phyloP scores from a whole-genome alignment of 495 filamentous ascomycete species.

The Penicillium simplicissimum region DNA sequence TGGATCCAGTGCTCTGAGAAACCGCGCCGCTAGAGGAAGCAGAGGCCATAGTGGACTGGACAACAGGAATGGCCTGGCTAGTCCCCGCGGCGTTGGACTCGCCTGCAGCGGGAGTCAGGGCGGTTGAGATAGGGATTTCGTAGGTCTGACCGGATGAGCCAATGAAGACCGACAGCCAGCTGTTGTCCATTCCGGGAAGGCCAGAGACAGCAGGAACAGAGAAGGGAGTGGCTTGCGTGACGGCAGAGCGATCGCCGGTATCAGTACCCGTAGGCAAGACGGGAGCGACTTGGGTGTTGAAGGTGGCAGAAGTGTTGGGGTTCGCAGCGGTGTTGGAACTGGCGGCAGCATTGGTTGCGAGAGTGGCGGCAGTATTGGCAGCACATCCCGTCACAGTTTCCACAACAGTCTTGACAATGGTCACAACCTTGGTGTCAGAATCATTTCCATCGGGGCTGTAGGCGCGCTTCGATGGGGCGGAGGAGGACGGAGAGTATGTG shows the following conservation, averaged over 20 bases:
- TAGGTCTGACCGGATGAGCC: constrained; percentile 4
- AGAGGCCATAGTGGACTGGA: not conserved
- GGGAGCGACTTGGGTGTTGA: constrained; percentile 6
- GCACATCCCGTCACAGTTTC: constrained; percentile 24
- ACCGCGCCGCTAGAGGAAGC: not conserved
- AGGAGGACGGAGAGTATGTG: constrained; percentile 53
- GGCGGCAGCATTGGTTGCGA: constrained; percentile 14
- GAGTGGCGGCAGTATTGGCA: constrained; percentile 6
- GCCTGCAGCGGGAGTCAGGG: not conserved
- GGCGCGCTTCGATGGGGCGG: constrained; percentile 30
- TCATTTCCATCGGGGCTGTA: constrained; percentile 5
- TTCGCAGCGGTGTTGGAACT: not conserved
- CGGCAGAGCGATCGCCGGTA: constrained; percentile 4
- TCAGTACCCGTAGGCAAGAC: constrained; percentile 11
- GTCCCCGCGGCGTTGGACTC: constrained; percentile 2
- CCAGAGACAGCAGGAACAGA: not conserved
- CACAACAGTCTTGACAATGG: constrained; percentile 31
- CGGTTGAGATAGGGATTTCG: constrained; percentile 12
- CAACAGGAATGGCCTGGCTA: not conserved
- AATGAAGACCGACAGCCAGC: constrained; percentile 15
- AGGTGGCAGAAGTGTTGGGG: constrained; percentile 9
- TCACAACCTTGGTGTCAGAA: constrained; percentile 24
- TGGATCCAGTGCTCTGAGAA: constrained; percentile 5
- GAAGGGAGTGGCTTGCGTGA: not conserved
- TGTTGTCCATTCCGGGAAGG: constrained; percentile 21